Base-by-base conservation (phyloP, 2,329 filamentous ascomycete species). In the Penicillium occitanis region DNA sequence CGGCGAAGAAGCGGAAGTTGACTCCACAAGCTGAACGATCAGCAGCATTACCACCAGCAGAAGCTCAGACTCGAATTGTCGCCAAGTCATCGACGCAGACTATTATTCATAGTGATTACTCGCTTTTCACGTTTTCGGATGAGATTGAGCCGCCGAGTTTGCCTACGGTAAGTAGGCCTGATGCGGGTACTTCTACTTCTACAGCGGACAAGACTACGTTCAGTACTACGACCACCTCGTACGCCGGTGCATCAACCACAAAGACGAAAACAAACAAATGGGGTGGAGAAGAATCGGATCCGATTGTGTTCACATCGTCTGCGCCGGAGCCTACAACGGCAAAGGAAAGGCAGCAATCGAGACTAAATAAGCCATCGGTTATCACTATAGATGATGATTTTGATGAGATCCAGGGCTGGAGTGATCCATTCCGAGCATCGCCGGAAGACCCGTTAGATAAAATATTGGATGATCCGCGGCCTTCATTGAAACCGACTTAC, bases 271-370 rank as follows among this genome's bases (percentile, higher is more conserved):
- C 67, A 7, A 61, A 42, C 19, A 67, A 6, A 14, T 69, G 70
- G 68, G 66, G 71, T 33, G 68, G 71, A 7, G 66, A 73, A 35
- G 73, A 76, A 3, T 77, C 74, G 1, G 81, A 81, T 69, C 77
- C 79, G 1, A 80, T 82, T 67, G 70, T 76, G 3, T 80, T 80
- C 63, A 81, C 79, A 0, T 82, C 80, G 5, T 79, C 80, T 19
- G 75, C 75, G 0, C 75, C 73, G 3, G 72, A 76, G 58, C 72
- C 44, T 14, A 44, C 30, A 11, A 60, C 66, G 10, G 33, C 69
- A 37, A 59, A 64, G 17, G 63, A 57, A 6, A 64, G 37, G 14
- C 28, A 62, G 19, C 13, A 51, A 51, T 50, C 50, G 1, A 22
- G 42, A 44, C 25, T 33, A 11, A 50, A 46, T 33, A 64, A 50